Base-by-base conservation (phyloP, 352 stramenopile genomes). In the Phytopythium chamaehyphon region DNA sequence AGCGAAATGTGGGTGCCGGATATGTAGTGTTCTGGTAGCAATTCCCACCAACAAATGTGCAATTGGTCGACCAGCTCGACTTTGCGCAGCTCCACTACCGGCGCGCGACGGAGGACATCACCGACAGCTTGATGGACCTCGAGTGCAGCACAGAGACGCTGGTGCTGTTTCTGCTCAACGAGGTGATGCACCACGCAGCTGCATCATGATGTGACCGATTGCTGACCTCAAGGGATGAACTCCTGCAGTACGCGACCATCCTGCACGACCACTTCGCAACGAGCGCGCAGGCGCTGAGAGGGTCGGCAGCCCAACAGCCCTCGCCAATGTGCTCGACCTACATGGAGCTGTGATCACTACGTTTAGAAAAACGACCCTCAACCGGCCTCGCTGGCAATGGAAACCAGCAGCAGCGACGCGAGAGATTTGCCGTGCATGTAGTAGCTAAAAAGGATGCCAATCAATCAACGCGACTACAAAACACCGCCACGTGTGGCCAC, bases 1-100 rank as follows among this genome's bases (percentile, higher is more conserved):
- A 86, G 54, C 70, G 65, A 44, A 58, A 66, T 51, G 79, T 88
- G 59, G 28, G 73, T 61, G 39, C n/a, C 15, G 18, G n/a, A 38
- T 51, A 8, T 3, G n/a, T n/a, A n/a, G n/a, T 36, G 16, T 45
- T 16, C 19, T 47, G 48, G 21, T 51, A n/a, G n/a, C n/a, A n/a
- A n/a, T n/a, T n/a, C n/a, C n/a, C n/a, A n/a, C n/a, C n/a, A n/a
- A n/a, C n/a, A n/a, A n/a, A n/a, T n/a, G n/a, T n/a, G n/a, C n/a
- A n/a, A n/a, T n/a, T n/a, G n/a, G n/a, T n/a, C n/a, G 37, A 3
- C 2, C 51, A 78, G 69, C 59, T 74, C 18, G 52, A 74, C 59
- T 22, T 28, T 16, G 48, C 59, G 19, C 64, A 73, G 46, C 39
- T 58, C 21, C 47, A 72, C n/a, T 78, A 66, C 35, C 56, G 72